Conservation (phyloP, 2,329 filamentous ascomycete genomes). For the Epichloe sp. region DNA sequence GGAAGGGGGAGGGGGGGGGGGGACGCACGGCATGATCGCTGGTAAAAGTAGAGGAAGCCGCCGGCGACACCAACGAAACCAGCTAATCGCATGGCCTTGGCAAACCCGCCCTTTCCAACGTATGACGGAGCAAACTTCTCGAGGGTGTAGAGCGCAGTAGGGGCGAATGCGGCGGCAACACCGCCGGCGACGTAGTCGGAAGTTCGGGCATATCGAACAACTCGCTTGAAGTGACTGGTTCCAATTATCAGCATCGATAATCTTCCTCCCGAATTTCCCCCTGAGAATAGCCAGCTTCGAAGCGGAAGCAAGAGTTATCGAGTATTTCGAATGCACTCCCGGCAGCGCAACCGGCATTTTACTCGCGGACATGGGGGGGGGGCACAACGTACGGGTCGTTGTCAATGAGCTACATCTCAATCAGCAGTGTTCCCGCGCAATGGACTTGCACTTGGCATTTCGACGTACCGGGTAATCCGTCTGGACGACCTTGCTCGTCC, state of each 20-base stretch:
- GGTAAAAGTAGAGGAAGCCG: conserved; percentile 76
- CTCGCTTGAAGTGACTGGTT: conserved; percentile 75
- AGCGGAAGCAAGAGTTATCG: too few relatives aligned
- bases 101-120: conserved; percentile 70
- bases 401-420: conserved; percentile 72
- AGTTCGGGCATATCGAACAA: conserved; percentile 71
- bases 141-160: conserved; percentile 61
- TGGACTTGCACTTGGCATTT: conserved; percentile 10
- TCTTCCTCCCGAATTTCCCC: neutral
- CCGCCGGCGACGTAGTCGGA: conserved; percentile 69
- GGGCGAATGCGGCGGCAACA: conserved; percentile 56
- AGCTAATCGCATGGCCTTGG: conserved; percentile 68
- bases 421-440: conserved; percentile 9
- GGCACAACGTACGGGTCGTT: conserved; percentile 69
- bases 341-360: too few relatives aligned
- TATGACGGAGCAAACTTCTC: conserved; percentile 78
- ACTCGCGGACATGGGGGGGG: neutral
- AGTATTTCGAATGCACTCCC: too few relatives aligned
- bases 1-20: rapidly evolving
- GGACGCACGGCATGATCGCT: conserved; percentile 64
- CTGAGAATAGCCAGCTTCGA: neutral
- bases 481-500: conserved; percentile 57
- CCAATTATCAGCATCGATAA: conserved; percentile 14
- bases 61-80: conserved; percentile 60
- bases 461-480: conserved; percentile 75